Percentiles rank a stretch among this genome's conserved stretches.
Conservation (phyloP, 495 filamentous ascomycete species). For the Mytilinidion resinicola region DNA sequence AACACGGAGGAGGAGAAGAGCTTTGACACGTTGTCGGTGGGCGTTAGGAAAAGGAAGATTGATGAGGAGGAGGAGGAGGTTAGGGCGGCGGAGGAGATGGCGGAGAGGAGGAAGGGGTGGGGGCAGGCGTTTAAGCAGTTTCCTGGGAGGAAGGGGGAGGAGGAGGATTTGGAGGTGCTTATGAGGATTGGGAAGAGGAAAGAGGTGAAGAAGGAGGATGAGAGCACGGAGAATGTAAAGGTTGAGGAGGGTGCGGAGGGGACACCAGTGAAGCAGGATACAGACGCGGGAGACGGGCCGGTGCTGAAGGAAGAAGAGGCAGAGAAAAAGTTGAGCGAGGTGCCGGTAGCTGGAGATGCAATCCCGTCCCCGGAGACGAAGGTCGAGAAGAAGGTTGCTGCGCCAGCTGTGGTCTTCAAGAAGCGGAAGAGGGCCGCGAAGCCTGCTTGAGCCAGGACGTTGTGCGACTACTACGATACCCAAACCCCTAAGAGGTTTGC, state of each 20-base stretch:
- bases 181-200: constrained; percentile 42
- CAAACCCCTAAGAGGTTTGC: no score
- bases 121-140: constrained; percentile 63
- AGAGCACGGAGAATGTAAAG: constrained; percentile 26
- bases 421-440: constrained; percentile 19
- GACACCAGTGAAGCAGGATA: not conserved
- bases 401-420: constrained; percentile 22
- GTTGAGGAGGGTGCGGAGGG: constrained; percentile 31
- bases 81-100: constrained; percentile 50
- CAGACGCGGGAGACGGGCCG: not conserved
- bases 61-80: constrained; percentile 58
- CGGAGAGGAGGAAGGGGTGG: constrained; percentile 63
- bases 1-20: constrained; percentile 42
- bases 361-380: not conserved
- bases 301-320: not conserved
- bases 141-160: constrained; percentile 42
- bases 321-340: not conserved
- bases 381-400: constrained; percentile 3
- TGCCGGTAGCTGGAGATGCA: not conserved
- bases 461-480: no score
- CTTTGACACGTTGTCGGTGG: constrained; percentile 41
- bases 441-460: no score
- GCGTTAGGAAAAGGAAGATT: constrained; percentile 63
- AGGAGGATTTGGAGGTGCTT: constrained; percentile 64
- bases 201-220: constrained; percentile 38